These are phyloP conservation scores for Boletus coccyginus DNA, from an alignment of 768 basidiomycete species.

Conservation along the genomic window DNA sequence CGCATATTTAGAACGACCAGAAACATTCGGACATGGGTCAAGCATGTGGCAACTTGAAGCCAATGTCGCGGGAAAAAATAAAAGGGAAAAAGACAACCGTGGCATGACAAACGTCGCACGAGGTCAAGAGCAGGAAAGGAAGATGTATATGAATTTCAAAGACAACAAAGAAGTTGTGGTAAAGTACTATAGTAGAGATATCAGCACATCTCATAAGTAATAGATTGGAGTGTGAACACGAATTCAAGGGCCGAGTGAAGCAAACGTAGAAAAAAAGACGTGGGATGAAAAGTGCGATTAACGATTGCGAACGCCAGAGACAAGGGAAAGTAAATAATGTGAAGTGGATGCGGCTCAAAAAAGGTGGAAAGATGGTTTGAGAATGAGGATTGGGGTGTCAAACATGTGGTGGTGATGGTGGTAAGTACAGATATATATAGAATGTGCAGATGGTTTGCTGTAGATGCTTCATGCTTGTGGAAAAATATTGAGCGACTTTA, in stretches of 20 bases:
- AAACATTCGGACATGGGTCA: slow-evolving; percentile 11
- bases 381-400: slow-evolving; percentile 32
- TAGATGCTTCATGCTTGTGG: slow-evolving; percentile 40
- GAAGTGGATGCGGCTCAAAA: slow-evolving; percentile 30
- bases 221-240: slow-evolving; percentile 27
- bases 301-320: slow-evolving; percentile 23
- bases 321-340: slow-evolving; percentile 27
- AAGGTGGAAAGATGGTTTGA: slow-evolving; percentile 14
- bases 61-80: not conserved
- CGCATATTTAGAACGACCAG: slow-evolving; percentile 12
- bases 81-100: slow-evolving; percentile 2
- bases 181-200: slow-evolving; percentile 35
- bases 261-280: slow-evolving; percentile 12
- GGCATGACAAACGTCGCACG: slow-evolving; percentile 12
- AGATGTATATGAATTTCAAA: slow-evolving; percentile 20
- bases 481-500: slow-evolving; percentile 37
- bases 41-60: not conserved
- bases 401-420: slow-evolving; percentile 31
- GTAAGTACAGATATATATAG: slow-evolving; percentile 41
- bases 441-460: slow-evolving; percentile 39
- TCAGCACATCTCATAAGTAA: slow-evolving; percentile 29
- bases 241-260: slow-evolving; percentile 14
- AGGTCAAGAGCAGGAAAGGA: not conserved
- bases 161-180: slow-evolving; percentile 20
- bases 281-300: slow-evolving; percentile 30